phyloP scores from a whole-genome alignment of 2,329 filamentous ascomycete genomes.

The Aspergillus brasiliensis region DNA sequence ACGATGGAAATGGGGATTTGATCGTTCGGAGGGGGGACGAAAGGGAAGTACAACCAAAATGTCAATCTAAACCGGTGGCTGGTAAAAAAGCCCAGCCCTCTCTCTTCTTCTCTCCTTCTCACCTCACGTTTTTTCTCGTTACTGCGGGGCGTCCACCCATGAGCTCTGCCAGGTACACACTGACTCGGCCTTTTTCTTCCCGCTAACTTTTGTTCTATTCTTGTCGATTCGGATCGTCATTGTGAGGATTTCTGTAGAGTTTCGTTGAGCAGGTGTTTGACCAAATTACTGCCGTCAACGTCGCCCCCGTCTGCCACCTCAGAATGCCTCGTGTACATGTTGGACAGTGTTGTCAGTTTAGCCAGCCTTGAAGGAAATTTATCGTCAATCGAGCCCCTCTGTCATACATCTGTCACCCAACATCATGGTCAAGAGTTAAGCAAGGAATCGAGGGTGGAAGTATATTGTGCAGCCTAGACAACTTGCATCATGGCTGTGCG shows the following conservation, averaged over 20 bases:
- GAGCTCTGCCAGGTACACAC: constrained; percentile 17
- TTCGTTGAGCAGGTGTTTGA: background rate
- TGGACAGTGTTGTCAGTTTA: background rate
- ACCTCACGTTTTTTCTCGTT: constrained; percentile 7
- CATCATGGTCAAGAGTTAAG: background rate
- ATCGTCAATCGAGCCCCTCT: background rate
- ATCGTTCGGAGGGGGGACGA: background rate
- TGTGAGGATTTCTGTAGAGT: background rate
- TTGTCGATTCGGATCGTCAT: background rate
- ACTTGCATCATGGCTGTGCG: background rate
- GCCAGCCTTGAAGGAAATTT: background rate
- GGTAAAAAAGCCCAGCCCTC: constrained; percentile 18
- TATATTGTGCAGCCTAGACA: background rate
- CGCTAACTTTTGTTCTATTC: background rate
- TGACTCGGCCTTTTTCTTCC: background rate
- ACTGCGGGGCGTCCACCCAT: constrained; percentile 15
- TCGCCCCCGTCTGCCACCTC: background rate
- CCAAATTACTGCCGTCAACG: background rate
- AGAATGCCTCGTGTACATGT: background rate
- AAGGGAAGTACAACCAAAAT: too few species aligned
- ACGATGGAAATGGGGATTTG: constrained; percentile 9
- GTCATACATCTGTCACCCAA: background rate
- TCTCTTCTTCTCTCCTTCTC: background rate
- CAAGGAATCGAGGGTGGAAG: background rate
- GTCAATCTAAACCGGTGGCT: constrained; percentile 22